A percentile compares a stretch with the other conserved stretches of the same genome.
Conservation (phyloP, 2,329 filamentous ascomycete species). For the Colletotrichum viniferum region DNA sequence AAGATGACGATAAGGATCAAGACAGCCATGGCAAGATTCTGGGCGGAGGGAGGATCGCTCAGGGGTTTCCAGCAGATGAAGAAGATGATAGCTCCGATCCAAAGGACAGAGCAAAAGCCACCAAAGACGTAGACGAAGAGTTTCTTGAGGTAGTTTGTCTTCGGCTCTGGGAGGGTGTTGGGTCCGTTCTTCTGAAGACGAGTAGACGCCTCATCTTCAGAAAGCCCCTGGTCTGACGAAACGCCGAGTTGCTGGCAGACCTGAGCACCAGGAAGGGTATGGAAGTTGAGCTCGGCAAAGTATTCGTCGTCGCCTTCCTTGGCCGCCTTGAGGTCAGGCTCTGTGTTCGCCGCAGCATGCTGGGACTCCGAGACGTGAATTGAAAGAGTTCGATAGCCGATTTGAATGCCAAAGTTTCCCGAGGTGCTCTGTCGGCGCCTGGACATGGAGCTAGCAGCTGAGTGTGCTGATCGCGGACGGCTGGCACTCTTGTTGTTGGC, state of each 20-base stretch:
- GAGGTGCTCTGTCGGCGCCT: background rate
- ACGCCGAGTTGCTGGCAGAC: background rate
- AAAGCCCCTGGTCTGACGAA: background rate
- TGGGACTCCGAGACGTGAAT: background rate
- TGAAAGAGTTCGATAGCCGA: background rate
- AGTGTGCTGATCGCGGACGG: background rate
- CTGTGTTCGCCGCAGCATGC: background rate
- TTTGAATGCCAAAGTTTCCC: background rate
- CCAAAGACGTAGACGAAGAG: background rate
- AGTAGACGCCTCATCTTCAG: background rate
- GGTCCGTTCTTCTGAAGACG: background rate
- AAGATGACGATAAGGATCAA: constrained; percentile 52
- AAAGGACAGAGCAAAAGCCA: background rate
- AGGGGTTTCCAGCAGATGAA: constrained; percentile 52
- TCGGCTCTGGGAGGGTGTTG: background rate
- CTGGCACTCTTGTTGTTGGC: background rate
- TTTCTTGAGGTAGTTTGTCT: background rate
- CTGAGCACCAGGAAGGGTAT: background rate
- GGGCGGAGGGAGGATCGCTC: constrained; percentile 44
- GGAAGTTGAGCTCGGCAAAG: background rate
- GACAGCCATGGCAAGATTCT: constrained; percentile 50
- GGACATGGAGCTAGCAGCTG: background rate
- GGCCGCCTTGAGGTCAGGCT: background rate
- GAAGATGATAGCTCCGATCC: background rate
- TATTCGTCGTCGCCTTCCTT: background rate